Base-by-base conservation (phyloP, 164 flowering plant genomes). In the Hamamelis virginiana region DNA sequence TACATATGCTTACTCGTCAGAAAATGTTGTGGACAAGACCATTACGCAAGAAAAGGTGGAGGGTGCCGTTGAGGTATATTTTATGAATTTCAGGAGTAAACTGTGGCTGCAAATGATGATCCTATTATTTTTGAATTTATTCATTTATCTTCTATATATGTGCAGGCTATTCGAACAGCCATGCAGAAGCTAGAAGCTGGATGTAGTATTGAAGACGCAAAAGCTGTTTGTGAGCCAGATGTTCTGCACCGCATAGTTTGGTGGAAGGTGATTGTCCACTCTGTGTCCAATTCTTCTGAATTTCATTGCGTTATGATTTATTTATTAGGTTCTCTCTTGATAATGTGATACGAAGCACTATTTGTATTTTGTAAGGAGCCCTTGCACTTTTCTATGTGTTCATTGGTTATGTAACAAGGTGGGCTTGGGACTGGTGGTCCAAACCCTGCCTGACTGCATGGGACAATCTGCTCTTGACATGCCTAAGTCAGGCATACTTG, bases 21-120 rank as follows among this genome's bases (percentile, higher is more conserved):
- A 77, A 72, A 14, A 61, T 68, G 16, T 14, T 25, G 71, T 81
- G 33, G 96, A 87, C 67, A 91, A 81, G 76, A 75, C 69, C 38
- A 78, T 92, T 59, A 87, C 91, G 1, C 65, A 66, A 48, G 97
- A 92, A 71, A 95, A 85, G 81, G 85, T 95, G 72, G 97, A 92
- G 63, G 85, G 77, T 38, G 81, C 78, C 51, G 86, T 89, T 67
- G 80, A 87, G 95, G 98, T 91, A 87, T 59, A 14, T 51, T 1
- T 52, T 27, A 27, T 46, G 22, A 16, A 58, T 57, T 58, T 44
- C 27, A 25, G 41, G 62, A 12, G 33, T 5, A 26, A 41, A 43
- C 13, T 21, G 12, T 48, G 14, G 64, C 51, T 51, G 41, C 6
- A 33, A 33, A 33, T 6, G 6, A 33, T 33, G 41, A 33, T 33